phyloP scores from a whole-genome alignment of 2,329 filamentous ascomycete genomes.

The Purpureocillium lavendulum region DNA sequence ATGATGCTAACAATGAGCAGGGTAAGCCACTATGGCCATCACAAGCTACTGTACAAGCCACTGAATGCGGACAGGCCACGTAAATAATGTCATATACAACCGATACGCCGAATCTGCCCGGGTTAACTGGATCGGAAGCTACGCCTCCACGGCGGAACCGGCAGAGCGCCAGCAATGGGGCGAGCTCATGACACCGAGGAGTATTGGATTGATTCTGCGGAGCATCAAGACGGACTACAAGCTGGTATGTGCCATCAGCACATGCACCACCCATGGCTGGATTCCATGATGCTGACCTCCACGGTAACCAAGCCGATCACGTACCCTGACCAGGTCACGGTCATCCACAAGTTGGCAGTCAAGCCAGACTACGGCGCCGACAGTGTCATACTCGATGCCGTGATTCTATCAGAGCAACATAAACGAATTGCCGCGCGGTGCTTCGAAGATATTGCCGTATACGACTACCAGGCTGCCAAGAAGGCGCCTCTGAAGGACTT shows the following conservation, averaged over 20 bases:
- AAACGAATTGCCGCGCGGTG: slow-evolving; percentile 66
- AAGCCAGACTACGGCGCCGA: slow-evolving; percentile 32
- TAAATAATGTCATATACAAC: slow-evolving; percentile 81
- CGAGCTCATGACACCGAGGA: slow-evolving; percentile 57
- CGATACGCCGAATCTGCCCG: slow-evolving; percentile 76
- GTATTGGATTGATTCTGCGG: slow-evolving; percentile 66
- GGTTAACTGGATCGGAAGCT: slow-evolving; percentile 69
- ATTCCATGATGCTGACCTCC: too few species aligned
- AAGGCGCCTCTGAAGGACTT: slow-evolving; percentile 31
- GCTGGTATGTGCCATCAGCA: slow-evolving; percentile 51
- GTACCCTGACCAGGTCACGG: slow-evolving; percentile 74
- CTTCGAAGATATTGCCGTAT: slow-evolving; percentile 41
- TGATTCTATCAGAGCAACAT: slow-evolving; percentile 69
- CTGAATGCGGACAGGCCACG: slow-evolving; percentile 39
- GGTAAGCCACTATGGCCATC: neutral
- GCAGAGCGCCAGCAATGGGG: slow-evolving; percentile 56
- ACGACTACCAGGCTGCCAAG: slow-evolving; percentile 21
- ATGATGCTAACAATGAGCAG: slow-evolving; percentile 5
- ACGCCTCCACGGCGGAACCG: slow-evolving; percentile 55
- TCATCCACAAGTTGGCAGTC: slow-evolving; percentile 67
- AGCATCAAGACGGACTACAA: slow-evolving; percentile 81
- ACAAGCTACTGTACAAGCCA: neutral
- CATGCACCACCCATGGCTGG: too few species aligned
- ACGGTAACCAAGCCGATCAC: slow-evolving; percentile 66
- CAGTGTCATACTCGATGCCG: slow-evolving; percentile 49